phyloP scores from a whole-genome alignment of 768 basidiomycete species.

The Collybia nuda region DNA sequence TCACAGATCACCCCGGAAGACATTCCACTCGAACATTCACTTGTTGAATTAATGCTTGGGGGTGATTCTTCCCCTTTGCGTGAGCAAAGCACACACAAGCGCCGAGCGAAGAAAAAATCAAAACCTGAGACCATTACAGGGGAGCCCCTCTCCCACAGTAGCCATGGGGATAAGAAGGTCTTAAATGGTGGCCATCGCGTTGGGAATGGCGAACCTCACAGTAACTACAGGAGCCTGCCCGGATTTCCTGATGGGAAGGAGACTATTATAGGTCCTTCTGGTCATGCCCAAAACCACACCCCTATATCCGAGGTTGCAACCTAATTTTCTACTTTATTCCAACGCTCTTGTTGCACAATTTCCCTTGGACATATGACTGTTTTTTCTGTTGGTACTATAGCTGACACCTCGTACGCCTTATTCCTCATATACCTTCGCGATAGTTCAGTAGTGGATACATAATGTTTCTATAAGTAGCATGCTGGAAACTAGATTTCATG shows the following conservation, averaged over 20 bases:
- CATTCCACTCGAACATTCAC: constrained; percentile 40
- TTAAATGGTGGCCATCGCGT: neutral
- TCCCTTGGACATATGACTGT: neutral
- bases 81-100: constrained; percentile 7
- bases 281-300: constrained; percentile 7
- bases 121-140: neutral
- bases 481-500: neutral
- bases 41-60: constrained; percentile 49
- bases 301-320: neutral
- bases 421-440: constrained; percentile 1
- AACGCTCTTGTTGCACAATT: neutral
- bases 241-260: neutral
- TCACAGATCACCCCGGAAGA: constrained; percentile 20
- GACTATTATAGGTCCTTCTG: neutral
- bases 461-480: neutral
- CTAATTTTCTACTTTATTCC: neutral
- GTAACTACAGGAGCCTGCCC: neutral
- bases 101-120: constrained; percentile 7
- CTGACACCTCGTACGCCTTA: too few relatives aligned
- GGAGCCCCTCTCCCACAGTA: neutral
- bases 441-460: neutral
- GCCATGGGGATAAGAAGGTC: neutral
- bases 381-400: too few relatives aligned
- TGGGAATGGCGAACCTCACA: neutral
- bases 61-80: constrained; percentile 12